A percentile compares a stretch with the other conserved stretches of the same genome.
Evolutionary conservation across 2,329 filamentous ascomycete species (phyloP).

Genomic region (Shiraia bambusicola): DNA sequence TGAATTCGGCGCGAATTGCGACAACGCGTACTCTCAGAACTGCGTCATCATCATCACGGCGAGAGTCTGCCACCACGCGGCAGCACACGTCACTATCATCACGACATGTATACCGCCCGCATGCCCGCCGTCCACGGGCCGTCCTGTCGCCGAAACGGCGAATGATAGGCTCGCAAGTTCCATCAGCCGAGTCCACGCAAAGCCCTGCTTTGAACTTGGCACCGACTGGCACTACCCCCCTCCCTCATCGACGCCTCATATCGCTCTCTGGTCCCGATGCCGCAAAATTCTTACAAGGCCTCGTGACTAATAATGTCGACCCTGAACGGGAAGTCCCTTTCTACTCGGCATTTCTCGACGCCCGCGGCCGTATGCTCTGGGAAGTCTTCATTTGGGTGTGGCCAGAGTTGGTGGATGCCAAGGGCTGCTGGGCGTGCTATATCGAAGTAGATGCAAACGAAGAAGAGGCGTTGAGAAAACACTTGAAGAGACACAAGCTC

Average conservation of each 20-base stretch:
- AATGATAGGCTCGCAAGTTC: background rate
- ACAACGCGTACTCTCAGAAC: constrained; percentile 10
- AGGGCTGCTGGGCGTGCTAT: constrained; percentile 61
- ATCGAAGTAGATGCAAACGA: constrained; percentile 79
- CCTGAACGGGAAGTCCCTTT: constrained; percentile 43
- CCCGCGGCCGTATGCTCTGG: constrained; percentile 75
- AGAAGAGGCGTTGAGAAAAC: constrained; percentile 62
- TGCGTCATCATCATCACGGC: constrained; percentile 16
- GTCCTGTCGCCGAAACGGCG: background rate
- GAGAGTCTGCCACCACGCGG: background rate
- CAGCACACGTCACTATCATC: constrained; percentile 23
- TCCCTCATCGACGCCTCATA: constrained; percentile 77
- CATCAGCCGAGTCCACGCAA: constrained; percentile 8
- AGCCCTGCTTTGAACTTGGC: constrained; percentile 19
- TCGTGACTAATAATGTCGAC: constrained; percentile 73
- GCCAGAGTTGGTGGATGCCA: constrained; percentile 21
- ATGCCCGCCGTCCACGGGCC: background rate
- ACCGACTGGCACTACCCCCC: constrained; percentile 54
- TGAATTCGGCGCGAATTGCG: constrained; percentile 5
- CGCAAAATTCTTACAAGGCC: constrained; percentile 81
- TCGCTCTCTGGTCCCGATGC: constrained; percentile 77
- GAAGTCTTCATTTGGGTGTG: constrained; percentile 81
- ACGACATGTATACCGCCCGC: background rate
- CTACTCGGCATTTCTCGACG: constrained; percentile 84
- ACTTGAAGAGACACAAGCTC: constrained; percentile 83